These are phyloP conservation scores for Pugionium dolabratum DNA, from an alignment of 345 rosid species.

Conservation along the genomic window DNA sequence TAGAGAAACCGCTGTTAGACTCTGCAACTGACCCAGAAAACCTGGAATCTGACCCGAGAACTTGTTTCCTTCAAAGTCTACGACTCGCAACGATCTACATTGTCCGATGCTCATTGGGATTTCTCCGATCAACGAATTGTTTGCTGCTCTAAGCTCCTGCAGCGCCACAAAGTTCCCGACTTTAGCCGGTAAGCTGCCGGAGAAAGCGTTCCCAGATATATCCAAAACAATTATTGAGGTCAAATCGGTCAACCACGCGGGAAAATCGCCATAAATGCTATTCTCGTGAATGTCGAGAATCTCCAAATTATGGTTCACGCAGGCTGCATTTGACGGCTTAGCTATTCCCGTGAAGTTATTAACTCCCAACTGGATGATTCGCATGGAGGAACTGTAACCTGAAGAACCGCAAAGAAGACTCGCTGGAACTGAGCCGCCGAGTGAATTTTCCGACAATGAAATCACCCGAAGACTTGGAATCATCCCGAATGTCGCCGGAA, in stretches of 20 bases:
- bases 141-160: conserved; percentile 64
- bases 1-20: conserved; percentile 51
- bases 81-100: conserved; percentile 53
- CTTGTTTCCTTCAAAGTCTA: conserved; percentile 66
- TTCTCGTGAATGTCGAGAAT: conserved; percentile 80
- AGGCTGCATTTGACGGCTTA: conserved; percentile 55
- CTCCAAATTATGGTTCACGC: conserved; percentile 53
- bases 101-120: conserved; percentile 51
- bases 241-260: conserved; percentile 65
- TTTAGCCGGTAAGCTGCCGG: conserved; percentile 50
- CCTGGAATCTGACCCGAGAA: conserved; percentile 59
- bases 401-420: conserved; percentile 48
- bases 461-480: conserved; percentile 59
- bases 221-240: conserved; percentile 53
- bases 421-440: conserved; percentile 58
- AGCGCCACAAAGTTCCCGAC: conserved; percentile 49
- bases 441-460: conserved; percentile 60
- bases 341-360: conserved; percentile 73
- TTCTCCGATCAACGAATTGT: conserved; percentile 56
- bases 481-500: conserved; percentile 63
- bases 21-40: conserved; percentile 49
- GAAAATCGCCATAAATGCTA: conserved; percentile 55
- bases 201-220: conserved; percentile 62
- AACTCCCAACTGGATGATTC: conserved; percentile 58
- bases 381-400: conserved; percentile 49